These are phyloP conservation scores for Ophiostoma perfectum DNA, from an alignment of 2,329 filamentous ascomycete genomes.

Conservation along the genomic window DNA sequence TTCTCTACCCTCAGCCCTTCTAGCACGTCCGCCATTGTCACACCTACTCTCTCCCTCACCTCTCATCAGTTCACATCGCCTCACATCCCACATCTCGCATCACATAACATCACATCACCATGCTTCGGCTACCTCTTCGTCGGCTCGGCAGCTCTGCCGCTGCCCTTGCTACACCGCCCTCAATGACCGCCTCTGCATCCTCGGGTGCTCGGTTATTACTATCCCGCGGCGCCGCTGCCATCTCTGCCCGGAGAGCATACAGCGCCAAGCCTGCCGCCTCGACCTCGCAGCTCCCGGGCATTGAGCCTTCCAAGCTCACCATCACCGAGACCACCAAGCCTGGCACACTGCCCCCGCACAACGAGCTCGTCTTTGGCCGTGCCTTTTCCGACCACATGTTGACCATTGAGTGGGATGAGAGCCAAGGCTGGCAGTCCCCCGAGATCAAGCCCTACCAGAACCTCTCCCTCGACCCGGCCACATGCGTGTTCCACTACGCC, in stretches of 20 bases:
- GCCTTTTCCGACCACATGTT: slow-evolving; percentile 99
- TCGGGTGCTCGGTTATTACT: slow-evolving; percentile 22
- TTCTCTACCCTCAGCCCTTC: neutral
- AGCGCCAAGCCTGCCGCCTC: slow-evolving; percentile 44
- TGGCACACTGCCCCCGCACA: slow-evolving; percentile 65
- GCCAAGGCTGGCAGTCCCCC: slow-evolving; percentile 75
- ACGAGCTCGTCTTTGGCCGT: slow-evolving; percentile 83
- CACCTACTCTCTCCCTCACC: slow-evolving; percentile 19
- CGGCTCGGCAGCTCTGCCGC: slow-evolving; percentile 34
- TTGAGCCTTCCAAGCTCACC: slow-evolving; percentile 72
- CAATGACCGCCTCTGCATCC: slow-evolving; percentile 12
- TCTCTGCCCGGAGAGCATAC: slow-evolving; percentile 39
- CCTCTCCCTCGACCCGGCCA: slow-evolving; percentile 90
- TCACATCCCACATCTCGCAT: neutral
- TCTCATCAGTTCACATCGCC: slow-evolving; percentile 15
- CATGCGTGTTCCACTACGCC: slow-evolving; percentile 97
- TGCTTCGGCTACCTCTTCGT: slow-evolving; percentile 44
- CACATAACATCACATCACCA: slow-evolving; percentile 27
- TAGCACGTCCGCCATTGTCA: neutral
- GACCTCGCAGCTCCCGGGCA: slow-evolving; percentile 52
- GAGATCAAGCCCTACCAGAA: slow-evolving; percentile 93
- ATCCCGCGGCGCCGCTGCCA: slow-evolving; percentile 17
- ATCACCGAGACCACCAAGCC: slow-evolving; percentile 71
- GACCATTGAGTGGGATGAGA: slow-evolving; percentile 83
- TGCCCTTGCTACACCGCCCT: slow-evolving; percentile 27